A percentile compares a stretch with the other conserved stretches of the same genome.
These are phyloP conservation scores for Austroboletus festivus DNA, from an alignment of 768 basidiomycete genomes.

Conservation along the genomic window DNA sequence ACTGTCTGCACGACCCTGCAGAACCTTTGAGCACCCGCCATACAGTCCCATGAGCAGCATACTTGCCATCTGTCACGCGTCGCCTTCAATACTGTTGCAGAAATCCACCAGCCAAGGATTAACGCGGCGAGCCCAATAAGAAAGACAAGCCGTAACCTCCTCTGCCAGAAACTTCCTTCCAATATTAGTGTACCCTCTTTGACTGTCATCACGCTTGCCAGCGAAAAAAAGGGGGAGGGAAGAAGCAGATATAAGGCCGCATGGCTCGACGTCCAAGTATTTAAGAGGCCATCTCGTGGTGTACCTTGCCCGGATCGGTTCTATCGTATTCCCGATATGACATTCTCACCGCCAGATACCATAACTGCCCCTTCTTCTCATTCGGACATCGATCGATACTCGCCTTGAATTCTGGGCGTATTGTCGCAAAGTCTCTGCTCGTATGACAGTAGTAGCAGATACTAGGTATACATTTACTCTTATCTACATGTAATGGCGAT, in stretches of 20 bases:
- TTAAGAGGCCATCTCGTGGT: neutral
- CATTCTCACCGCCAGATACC: too few relatives aligned
- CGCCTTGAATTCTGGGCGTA: too few relatives aligned
- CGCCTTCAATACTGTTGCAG: constrained; percentile 59
- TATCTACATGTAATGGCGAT: neutral
- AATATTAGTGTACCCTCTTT: neutral
- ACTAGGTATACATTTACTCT: neutral
- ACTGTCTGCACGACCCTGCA: constrained; percentile 75
- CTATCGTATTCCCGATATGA: too few relatives aligned
- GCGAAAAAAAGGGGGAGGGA: neutral
- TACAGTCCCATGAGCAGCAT: neutral
- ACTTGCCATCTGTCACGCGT: constrained; percentile 75
- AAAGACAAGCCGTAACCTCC: constrained; percentile 40
- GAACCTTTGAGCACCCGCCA: constrained; percentile 1
- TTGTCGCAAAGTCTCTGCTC: too few relatives aligned
- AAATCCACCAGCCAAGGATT: constrained; percentile 87
- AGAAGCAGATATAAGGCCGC: constrained; percentile 6
- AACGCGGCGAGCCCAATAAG: constrained; percentile 51
- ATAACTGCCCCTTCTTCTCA: too few relatives aligned
- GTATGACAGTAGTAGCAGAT: too few relatives aligned
- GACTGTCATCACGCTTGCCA: constrained; percentile 18
- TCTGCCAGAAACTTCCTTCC: constrained; percentile 4
- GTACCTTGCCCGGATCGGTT: neutral
- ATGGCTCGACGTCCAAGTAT: neutral
- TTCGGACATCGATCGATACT: too few relatives aligned